Conservation (phyloP, 78 protist genomes). For the Dictyostelium discoideum region DNA sequence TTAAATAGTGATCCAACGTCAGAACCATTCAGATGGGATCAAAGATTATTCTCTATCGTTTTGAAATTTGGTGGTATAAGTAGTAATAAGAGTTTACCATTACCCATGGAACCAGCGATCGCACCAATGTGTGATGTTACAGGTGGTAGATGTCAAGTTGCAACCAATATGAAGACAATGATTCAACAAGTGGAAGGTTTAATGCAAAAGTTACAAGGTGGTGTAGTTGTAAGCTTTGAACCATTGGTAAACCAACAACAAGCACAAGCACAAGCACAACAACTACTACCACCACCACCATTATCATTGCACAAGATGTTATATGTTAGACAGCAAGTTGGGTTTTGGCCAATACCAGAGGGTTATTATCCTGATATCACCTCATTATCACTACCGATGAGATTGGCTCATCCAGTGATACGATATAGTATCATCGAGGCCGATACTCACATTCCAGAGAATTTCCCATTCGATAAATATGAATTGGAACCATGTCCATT, state of each 20-base stretch:
- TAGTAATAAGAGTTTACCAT: not conserved
- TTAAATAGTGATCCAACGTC: conserved; percentile 29
- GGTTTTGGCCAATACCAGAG: conserved; percentile 76
- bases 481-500: conserved; percentile 72
- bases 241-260: not conserved
- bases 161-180: conserved; percentile 48
- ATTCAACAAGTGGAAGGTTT: conserved; percentile 25
- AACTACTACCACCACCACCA: not conserved
- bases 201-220: conserved; percentile 13
- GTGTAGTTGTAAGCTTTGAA: conserved; percentile 43
- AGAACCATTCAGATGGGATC: conserved; percentile 86
- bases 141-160: conserved; percentile 71
- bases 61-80: conserved; percentile 16
- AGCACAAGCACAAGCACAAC: not conserved
- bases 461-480: conserved; percentile 79
- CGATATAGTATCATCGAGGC: conserved; percentile 18
- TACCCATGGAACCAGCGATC: not conserved
- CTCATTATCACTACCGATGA: not conserved
- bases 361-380: conserved; percentile 47
- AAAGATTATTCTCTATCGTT: conserved; percentile 58
- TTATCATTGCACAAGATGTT: conserved; percentile 49
- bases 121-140: conserved; percentile 51
- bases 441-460: conserved; percentile 72
- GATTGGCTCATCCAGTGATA: conserved; percentile 77
- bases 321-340: conserved; percentile 3